Percentiles rank a stretch among this genome's conserved stretches.
Evolutionary conservation across 139 green algal genomes (phyloP).

Genomic region (Tetraselmis chui): DNA sequence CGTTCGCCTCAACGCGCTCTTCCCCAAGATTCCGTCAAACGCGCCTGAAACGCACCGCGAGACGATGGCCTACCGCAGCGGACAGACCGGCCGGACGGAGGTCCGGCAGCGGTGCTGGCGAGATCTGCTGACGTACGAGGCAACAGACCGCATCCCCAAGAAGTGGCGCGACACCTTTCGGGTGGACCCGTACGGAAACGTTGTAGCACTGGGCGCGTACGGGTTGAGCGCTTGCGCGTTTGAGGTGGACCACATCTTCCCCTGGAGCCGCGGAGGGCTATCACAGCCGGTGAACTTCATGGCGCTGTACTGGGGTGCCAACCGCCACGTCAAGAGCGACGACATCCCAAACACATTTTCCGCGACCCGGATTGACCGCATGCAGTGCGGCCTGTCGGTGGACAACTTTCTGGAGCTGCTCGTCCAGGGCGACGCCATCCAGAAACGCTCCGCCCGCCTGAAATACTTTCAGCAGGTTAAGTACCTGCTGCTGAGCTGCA

Average conservation of each 20-base stretch:
- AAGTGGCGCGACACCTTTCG: background rate
- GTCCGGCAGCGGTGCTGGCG: background rate
- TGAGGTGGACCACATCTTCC: constrained; percentile 3
- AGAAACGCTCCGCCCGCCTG: background rate
- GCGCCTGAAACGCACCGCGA: background rate
- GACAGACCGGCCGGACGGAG: background rate
- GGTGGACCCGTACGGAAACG: background rate
- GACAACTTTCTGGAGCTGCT: background rate
- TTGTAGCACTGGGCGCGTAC: background rate
- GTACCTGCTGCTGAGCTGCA: background rate
- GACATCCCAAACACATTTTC: background rate
- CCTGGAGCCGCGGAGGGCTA: background rate
- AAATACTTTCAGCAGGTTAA: background rate
- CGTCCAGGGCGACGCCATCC: background rate
- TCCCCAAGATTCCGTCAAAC: background rate
- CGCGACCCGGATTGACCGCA: background rate
- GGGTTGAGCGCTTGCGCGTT: background rate
- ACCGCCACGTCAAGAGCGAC: background rate
- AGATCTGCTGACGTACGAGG: background rate
- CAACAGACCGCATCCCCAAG: background rate
- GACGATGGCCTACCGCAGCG: background rate
- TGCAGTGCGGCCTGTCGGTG: background rate
- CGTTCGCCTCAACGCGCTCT: background rate
- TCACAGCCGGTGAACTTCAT: background rate
- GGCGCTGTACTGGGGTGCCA: background rate